phyloP scores from a whole-genome alignment of 2,329 filamentous ascomycete genomes.

The Knufia petricola region DNA sequence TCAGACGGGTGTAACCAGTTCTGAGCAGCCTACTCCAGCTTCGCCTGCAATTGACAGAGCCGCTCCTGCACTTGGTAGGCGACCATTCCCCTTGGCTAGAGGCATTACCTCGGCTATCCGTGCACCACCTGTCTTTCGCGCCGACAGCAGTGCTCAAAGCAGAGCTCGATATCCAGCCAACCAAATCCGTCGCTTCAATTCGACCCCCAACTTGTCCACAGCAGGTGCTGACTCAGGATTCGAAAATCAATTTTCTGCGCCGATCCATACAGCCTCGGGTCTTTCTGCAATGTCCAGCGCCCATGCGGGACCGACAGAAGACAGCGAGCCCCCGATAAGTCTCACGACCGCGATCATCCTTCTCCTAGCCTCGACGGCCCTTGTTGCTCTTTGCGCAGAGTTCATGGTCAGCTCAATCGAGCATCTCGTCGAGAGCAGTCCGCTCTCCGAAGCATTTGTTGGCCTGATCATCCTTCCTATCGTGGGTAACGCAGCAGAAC shows the following conservation, averaged over 20 bases:
- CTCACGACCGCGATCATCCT: slow-evolving; percentile 62
- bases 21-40: background rate
- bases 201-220: slow-evolving; percentile 1
- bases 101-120: slow-evolving; percentile 6
- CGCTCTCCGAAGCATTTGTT: slow-evolving; percentile 50
- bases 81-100: slow-evolving; percentile 3
- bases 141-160: background rate
- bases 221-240: background rate
- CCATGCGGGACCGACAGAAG: slow-evolving; percentile 24
- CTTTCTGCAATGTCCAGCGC: slow-evolving; percentile 25
- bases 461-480: slow-evolving; percentile 56
- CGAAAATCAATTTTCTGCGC: background rate
- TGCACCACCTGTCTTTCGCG: slow-evolving; percentile 8
- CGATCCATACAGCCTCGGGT: background rate
- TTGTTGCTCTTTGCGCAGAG: slow-evolving; percentile 69
- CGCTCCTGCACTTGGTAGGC: background rate
- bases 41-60: background rate
- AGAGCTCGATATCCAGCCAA: background rate
- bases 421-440: slow-evolving; percentile 38
- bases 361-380: slow-evolving; percentile 59
- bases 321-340: slow-evolving; percentile 63
- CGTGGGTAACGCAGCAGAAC: slow-evolving; percentile 57
- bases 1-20: background rate
- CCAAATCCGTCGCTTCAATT: slow-evolving; percentile 6
- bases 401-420: slow-evolving; percentile 54